A percentile compares a stretch with the other conserved stretches of the same genome.
phyloP scores from a whole-genome alignment of 2,329 filamentous ascomycete genomes.

The Nigrospora sphaerica region DNA sequence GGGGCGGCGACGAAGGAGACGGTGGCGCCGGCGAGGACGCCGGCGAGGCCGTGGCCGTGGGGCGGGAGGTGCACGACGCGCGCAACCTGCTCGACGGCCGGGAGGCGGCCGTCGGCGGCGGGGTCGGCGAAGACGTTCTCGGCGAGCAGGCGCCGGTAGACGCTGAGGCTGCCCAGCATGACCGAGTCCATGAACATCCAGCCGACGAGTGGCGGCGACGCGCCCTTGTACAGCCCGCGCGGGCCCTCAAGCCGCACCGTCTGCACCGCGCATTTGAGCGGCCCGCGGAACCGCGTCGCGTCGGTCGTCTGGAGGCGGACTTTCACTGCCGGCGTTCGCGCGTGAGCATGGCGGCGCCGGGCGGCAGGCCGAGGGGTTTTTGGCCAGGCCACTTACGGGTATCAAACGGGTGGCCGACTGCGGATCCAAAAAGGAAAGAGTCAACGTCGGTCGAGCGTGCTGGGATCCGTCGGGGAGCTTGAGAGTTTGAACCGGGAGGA shows the following conservation, averaged over 20 bases:
- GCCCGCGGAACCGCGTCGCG: slow-evolving; percentile 71
- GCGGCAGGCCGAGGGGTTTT: no score
- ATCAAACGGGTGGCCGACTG: slow-evolving; percentile 74
- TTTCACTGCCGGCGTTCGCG: slow-evolving; percentile 55
- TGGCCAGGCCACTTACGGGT: slow-evolving; percentile 25
- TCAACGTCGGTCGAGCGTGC: no score
- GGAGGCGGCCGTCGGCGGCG: slow-evolving; percentile 23
- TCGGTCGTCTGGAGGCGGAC: slow-evolving; percentile 88
- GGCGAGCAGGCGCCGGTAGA: slow-evolving; percentile 79
- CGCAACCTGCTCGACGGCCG: slow-evolving; percentile 24
- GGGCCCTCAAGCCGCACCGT: slow-evolving; percentile 83
- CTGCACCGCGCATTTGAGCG: slow-evolving; percentile 76
- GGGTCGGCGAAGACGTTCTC: slow-evolving; percentile 67
- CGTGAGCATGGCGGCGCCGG: no score
- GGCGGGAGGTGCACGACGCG: slow-evolving; percentile 49
- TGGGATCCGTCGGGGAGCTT: no score
- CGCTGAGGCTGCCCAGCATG: slow-evolving; percentile 86
- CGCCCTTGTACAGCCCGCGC: slow-evolving; percentile 85
- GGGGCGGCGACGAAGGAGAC: slow-evolving; percentile 91
- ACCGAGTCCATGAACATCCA: slow-evolving; percentile 97
- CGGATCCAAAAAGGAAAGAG: not conserved
- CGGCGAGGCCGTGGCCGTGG: slow-evolving; percentile 80
- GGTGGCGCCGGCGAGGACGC: slow-evolving; percentile 78
- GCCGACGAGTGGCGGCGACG: slow-evolving; percentile 82
- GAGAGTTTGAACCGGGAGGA: no score